Conservation (phyloP, 306 rosid genomes). For the Quercus wislizeni region DNA sequence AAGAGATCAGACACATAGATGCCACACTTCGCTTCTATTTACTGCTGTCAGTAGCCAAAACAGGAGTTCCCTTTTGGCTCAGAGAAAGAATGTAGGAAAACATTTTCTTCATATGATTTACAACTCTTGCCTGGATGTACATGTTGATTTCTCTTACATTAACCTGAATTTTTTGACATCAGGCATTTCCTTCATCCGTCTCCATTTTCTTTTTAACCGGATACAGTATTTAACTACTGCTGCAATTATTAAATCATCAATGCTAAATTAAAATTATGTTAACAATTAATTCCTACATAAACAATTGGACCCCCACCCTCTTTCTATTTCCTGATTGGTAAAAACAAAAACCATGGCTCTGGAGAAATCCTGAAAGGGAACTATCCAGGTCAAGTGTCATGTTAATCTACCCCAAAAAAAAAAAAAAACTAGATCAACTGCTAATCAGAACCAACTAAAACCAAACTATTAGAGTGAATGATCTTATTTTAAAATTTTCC, state of each 20-base stretch:
- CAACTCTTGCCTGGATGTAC: constrained; percentile 47
- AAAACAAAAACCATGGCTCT: neutral
- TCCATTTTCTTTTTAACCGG: constrained; percentile 59
- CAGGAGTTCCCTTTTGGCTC: constrained; percentile 22
- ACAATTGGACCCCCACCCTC: neutral
- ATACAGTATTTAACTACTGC: constrained; percentile 56
- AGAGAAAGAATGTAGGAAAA: constrained; percentile 28
- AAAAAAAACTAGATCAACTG: neutral
- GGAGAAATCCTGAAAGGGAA: neutral
- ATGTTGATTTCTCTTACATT: constrained; percentile 34
- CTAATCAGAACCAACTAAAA: neutral
- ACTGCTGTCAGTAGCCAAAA: constrained; percentile 33
- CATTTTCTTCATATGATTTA: constrained; percentile 36
- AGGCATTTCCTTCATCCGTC: constrained; percentile 57
- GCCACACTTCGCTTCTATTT: constrained; percentile 20
- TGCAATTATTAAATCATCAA: constrained; percentile 51
- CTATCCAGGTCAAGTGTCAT: neutral
- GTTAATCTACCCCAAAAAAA: neutral
- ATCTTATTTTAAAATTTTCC: neutral
- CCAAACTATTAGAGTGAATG: neutral
- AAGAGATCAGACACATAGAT: constrained; percentile 38
- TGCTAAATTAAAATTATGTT: neutral
- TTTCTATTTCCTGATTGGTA: neutral
- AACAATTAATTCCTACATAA: neutral
- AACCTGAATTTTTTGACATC: constrained; percentile 25